Conservation (phyloP, 2,329 filamentous ascomycete species). For the Waltergamsia citrina region DNA sequence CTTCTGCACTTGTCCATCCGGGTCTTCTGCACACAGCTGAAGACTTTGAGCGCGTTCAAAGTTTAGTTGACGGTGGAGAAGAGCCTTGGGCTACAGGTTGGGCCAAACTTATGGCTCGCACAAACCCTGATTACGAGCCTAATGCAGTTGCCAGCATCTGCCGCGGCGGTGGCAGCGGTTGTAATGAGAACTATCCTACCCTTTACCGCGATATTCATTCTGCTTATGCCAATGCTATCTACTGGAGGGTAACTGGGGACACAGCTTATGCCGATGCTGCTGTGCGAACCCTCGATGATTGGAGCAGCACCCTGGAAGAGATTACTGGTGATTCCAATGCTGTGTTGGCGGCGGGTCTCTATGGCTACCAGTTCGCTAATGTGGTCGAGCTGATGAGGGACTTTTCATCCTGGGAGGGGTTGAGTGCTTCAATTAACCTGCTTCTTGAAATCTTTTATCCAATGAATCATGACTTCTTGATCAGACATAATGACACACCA, state of each 20-base stretch:
- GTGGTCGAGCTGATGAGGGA: conserved; percentile 29
- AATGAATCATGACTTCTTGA: conserved; percentile 26
- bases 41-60: conserved; percentile 29
- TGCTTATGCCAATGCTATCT: conserved; percentile 26
- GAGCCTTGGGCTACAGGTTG: conserved; percentile 24
- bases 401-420: conserved; percentile 19
- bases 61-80: conserved; percentile 18
- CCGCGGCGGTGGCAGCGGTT: conserved; percentile 12
- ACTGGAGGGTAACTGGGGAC: conserved; percentile 28
- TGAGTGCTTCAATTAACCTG: conserved; percentile 17
- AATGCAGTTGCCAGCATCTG: conserved; percentile 19
- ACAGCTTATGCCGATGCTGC: conserved; percentile 24
- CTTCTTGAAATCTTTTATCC: conserved; percentile 25
- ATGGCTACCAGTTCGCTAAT: conserved; percentile 36
- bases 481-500: conserved; percentile 21
- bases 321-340: conserved; percentile 24
- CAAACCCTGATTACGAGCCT: conserved; percentile 17
- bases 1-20: conserved; percentile 1
- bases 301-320: conserved; percentile 20
- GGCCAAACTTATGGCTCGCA: conserved; percentile 19
- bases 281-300: conserved; percentile 24
- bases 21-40: conserved; percentile 20
- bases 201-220: conserved; percentile 9
- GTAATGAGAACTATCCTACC: neutral
- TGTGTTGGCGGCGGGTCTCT: conserved; percentile 21